A percentile compares a stretch with the other conserved stretches of the same genome.
These are phyloP conservation scores for Mycena galopus DNA, from an alignment of 768 basidiomycete species.

Conservation along the genomic window DNA sequence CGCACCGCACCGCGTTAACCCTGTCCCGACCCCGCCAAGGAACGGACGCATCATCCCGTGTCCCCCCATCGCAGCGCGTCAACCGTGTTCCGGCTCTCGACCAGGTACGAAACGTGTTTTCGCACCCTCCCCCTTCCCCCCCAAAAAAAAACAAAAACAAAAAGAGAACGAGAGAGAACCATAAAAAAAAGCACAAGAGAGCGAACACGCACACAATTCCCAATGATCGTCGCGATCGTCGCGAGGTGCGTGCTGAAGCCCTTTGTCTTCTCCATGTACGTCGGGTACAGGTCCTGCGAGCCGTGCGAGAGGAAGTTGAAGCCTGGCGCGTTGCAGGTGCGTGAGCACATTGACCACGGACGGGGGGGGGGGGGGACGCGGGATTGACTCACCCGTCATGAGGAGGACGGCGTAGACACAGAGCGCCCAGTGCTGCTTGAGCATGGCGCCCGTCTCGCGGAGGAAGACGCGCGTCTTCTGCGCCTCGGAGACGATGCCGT, in stretches of 20 bases:
- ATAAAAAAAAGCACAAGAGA: neutral
- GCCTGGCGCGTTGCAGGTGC: neutral
- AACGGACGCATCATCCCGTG: too few species aligned
- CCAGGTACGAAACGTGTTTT: too few species aligned
- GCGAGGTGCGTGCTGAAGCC: conserved; percentile 68
- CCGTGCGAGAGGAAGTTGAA: conserved; percentile 63
- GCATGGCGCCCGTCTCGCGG: conserved; percentile 78
- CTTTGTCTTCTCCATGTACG: conserved; percentile 76
- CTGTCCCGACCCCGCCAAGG: too few species aligned
- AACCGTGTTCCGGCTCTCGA: too few species aligned
- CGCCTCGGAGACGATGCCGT: conserved; percentile 45
- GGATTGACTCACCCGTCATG: conserved; percentile 67
- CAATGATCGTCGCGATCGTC: conserved; percentile 85
- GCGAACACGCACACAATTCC: conserved; percentile 65
- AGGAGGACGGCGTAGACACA: conserved; percentile 89
- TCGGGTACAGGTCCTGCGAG: conserved; percentile 84
- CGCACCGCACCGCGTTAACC: too few species aligned
- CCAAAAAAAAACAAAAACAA: too few species aligned
- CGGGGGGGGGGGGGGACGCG: too few species aligned
- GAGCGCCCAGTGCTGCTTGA: conserved; percentile 84
- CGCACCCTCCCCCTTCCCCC: too few species aligned
- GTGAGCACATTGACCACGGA: too few species aligned
- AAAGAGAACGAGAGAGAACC: too few species aligned
- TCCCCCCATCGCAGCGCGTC: too few species aligned
- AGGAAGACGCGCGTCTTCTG: conserved; percentile 81